These are phyloP conservation scores for Kwoniella dendrophila DNA, from an alignment of 768 basidiomycete genomes.

Conservation along the genomic window DNA sequence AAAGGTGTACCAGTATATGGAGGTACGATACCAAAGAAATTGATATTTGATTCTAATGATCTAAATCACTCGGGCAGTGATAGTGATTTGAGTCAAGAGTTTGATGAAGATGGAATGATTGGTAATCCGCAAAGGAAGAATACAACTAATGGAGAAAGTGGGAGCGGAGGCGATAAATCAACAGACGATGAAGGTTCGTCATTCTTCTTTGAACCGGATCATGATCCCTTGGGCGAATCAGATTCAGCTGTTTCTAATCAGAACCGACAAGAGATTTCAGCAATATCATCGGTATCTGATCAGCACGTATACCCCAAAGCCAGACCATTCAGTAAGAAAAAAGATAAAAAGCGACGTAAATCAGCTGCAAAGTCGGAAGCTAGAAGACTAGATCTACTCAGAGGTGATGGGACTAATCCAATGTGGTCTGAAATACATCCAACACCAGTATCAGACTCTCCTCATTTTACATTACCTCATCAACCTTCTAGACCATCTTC, in stretches of 20 bases:
- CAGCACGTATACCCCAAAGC: neutral
- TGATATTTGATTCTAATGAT: slow-evolving; percentile 16
- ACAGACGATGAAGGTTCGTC: slow-evolving; percentile 19
- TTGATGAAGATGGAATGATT: neutral
- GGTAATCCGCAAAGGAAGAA: too few species aligned
- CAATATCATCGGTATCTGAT: neutral
- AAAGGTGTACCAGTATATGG: slow-evolving; percentile 2
- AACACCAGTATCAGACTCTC: neutral
- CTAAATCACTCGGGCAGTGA: neutral
- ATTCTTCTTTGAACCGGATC: slow-evolving; percentile 32
- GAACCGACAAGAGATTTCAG: neutral
- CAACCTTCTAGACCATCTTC: slow-evolving; percentile 41
- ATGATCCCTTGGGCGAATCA: too few species aligned
- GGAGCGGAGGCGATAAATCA: neutral
- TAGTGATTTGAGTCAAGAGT: slow-evolving; percentile 8
- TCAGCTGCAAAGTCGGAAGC: slow-evolving; percentile 34
- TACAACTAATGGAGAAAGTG: neutral
- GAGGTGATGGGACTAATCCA: slow-evolving; percentile 47
- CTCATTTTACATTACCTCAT: slow-evolving; percentile 20
- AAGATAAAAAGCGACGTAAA: slow-evolving; percentile 29
- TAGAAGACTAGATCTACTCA: slow-evolving; percentile 45
- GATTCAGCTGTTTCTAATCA: too few species aligned
- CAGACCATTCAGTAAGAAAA: slow-evolving; percentile 14
- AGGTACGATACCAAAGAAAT: slow-evolving; percentile 15
- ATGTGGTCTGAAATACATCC: slow-evolving; percentile 24